Base-by-base conservation (phyloP, 352 stramenopile genomes). In the Pythium aquatile region DNA sequence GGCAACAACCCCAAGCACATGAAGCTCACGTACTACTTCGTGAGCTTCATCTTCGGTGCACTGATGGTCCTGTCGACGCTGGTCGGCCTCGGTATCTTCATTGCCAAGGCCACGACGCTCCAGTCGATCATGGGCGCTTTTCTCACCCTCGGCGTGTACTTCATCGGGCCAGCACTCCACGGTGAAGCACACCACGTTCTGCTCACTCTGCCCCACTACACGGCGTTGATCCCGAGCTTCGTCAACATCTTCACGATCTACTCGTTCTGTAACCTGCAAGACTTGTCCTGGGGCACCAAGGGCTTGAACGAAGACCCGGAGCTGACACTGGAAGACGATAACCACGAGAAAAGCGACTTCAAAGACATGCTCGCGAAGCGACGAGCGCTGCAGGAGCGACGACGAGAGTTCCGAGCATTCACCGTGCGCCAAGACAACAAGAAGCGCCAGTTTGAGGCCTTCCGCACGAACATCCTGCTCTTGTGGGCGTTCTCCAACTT, bases 201-300 rank as follows among this genome's bases (percentile, higher is more conserved):
- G 57, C 78, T 94, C 70, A 91, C 83, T 37, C 93, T 93, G 73
- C 87, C 83, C 62, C 88, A 96, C 71, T 97, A 94, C 75, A 92
- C 83, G 51, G 78, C 85, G 17, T 65, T 97, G 48, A 89, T 94
- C 56, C 88, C 88, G 32, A 93, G 80, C 51, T 96, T 96, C 52
- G 84, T 97, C 35, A 96, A 94, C 69, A 95, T 95, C 54, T 91
- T 95, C 55, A 91, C 83, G 26, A 91, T 96, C 59, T 96, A 95
- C 81, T 93, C 85, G 55, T 95, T 94, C 70, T 96, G 83, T 61
- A 94, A 95, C 74, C 72, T 96, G 30, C 86, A 96, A 33, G 83
- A 96, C 59, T 72, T 96, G 55, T 94, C 83, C 14, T 96, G 88
- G 88, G 88, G 88, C 8, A 96, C 85, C 1, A 93, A 92, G 53